Conservation (phyloP, 1,284 basidiomycete species). For the Marasmius tenuissimus region DNA sequence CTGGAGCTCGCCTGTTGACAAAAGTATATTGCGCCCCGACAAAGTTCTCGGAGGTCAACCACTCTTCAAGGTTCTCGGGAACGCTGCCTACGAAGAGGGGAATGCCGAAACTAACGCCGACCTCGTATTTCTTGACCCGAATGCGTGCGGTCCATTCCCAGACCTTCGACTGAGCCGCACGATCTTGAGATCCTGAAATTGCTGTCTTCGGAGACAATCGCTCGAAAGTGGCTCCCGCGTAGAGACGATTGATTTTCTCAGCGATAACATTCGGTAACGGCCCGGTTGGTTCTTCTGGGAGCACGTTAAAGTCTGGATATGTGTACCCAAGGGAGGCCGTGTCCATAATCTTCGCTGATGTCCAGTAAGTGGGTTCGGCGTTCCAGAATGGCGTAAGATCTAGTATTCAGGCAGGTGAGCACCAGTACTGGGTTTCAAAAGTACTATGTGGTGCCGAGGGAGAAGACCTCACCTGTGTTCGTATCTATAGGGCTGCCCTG, state of each 20-base stretch:
- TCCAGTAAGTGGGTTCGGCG: slow-evolving; percentile 29
- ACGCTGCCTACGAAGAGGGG: slow-evolving; percentile 41
- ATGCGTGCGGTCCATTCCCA: slow-evolving; percentile 45
- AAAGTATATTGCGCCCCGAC: slow-evolving; percentile 41
- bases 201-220: no score
- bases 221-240: slow-evolving; percentile 15
- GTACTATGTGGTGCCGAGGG: background rate
- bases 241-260: slow-evolving; percentile 31
- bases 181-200: background rate
- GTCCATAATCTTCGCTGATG: slow-evolving; percentile 21
- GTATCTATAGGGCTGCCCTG: slow-evolving; percentile 27
- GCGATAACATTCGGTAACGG: slow-evolving; percentile 33
- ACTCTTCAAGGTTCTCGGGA: slow-evolving; percentile 33
- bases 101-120: slow-evolving; percentile 40
- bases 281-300: slow-evolving; percentile 27
- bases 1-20: slow-evolving; percentile 26
- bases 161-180: background rate
- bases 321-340: slow-evolving; percentile 34
- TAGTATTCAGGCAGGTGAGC: slow-evolving; percentile 7
- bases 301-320: slow-evolving; percentile 45
- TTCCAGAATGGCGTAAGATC: slow-evolving; percentile 31
- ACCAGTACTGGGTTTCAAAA: background rate
- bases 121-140: slow-evolving; percentile 39
- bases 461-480: slow-evolving; percentile 33
- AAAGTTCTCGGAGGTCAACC: slow-evolving; percentile 31